These are phyloP conservation scores for Dothistroma pini DNA, from an alignment of 2,329 filamentous ascomycete genomes.

Conservation along the genomic window DNA sequence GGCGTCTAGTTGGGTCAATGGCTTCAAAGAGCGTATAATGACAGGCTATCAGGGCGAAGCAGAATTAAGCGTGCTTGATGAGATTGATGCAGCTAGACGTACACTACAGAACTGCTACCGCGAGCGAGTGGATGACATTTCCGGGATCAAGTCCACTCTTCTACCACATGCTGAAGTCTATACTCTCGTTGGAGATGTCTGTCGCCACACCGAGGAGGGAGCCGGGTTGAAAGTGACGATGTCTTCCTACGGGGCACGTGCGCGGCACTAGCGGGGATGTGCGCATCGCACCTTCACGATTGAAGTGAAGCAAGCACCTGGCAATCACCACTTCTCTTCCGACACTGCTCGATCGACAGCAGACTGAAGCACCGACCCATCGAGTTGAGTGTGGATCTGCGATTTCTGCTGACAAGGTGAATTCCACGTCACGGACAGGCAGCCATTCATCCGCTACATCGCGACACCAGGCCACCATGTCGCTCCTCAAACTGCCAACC, in stretches of 20 bases:
- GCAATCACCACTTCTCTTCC: neutral
- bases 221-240: neutral
- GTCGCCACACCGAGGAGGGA: no score
- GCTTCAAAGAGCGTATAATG: neutral
- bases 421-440: neutral
- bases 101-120: neutral
- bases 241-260: neutral
- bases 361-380: neutral
- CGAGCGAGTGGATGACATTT: neutral
- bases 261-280: neutral
- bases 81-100: neutral
- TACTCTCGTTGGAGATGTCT: neutral
- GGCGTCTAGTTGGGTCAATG: neutral
- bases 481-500: constrained; percentile 17
- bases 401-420: neutral
- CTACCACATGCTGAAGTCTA: neutral
- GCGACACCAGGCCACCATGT: neutral
- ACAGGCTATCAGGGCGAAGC: neutral
- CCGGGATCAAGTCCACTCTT: neutral
- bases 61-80: neutral
- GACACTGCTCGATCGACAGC: neutral
- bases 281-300: neutral
- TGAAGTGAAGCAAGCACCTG: neutral
- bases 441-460: neutral
- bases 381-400: neutral